A percentile compares a stretch with the other conserved stretches of the same genome.
Evolutionary conservation across 1,139 yeast genomes (phyloP).

Genomic region (Kodamaea sp.): DNA sequence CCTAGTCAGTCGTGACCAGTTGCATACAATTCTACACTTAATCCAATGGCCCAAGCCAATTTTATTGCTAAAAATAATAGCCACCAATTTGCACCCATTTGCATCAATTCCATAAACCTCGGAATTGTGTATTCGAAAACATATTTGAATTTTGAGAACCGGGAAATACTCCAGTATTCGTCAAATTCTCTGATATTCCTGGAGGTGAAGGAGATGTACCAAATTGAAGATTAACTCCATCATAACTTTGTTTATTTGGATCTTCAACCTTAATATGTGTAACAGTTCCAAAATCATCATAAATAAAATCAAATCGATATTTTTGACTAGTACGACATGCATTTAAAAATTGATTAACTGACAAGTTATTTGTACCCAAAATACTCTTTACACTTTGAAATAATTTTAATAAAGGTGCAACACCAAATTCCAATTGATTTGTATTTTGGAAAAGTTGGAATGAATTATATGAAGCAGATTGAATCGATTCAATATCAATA

Average conservation of each 20-base stretch:
- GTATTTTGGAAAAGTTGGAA: constrained; percentile 30
- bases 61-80: neutral
- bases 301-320: constrained; percentile 41
- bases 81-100: constrained; percentile 1
- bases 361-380: constrained; percentile 26
- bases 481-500: constrained; percentile 17
- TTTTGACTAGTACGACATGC: constrained; percentile 28
- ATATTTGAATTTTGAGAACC: neutral
- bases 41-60: neutral
- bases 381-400: constrained; percentile 32
- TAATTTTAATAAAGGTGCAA: constrained; percentile 33
- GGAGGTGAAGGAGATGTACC: neutral
- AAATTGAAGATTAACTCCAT: neutral
- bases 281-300: constrained; percentile 48
- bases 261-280: constrained; percentile 37
- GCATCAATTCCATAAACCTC: constrained; percentile 7
- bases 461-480: constrained; percentile 33
- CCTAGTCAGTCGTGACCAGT: too few relatives aligned
- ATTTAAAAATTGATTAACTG: constrained; percentile 42
- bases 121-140: neutral
- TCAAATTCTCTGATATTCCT: neutral
- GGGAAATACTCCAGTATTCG: neutral
- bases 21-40: constrained; percentile 5
- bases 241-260: neutral
- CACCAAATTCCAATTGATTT: constrained; percentile 38